Evolutionary conservation across 192 early-diverging fungal species (phyloP), one percentile per base, ranked within the genome.

Genomic region (Lobosporangium transversale): DNA sequence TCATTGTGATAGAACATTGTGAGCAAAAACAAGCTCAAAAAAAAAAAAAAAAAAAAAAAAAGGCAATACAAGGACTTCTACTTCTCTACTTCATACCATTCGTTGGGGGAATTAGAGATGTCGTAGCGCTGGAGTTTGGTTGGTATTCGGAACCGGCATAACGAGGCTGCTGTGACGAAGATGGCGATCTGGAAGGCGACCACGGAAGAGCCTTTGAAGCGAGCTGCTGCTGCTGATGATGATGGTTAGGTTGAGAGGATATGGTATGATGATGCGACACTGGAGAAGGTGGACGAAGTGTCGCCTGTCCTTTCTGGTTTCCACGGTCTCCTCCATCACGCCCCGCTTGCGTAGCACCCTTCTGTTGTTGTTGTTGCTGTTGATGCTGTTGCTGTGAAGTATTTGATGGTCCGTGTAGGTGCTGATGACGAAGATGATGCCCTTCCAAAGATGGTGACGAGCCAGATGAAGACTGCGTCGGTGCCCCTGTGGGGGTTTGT

Each of bases 291-390:
- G 68, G 36, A 3, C 60, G 42, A 11, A 61, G 69, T 23, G 69
- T 71, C 2, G 29, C 54, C 9, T 71, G 69, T 11, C 69, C 69
- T 35, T 61, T 63, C 37, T 63, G 62, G 0, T 17, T 43, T 45
- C 53, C 69, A 49, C 14, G 24, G 4, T 48, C 58, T 20, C 50
- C 30, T 35, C 35, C 55, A 0, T 5, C 33, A 21, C 23, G 20
- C 17, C n/a, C n/a, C 14, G 12, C 53, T 20, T 37, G 18, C n/a
- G 30, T 55, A 55, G 33, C 18, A 18, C 0, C 32, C 35, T 36
- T 31, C 10, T 52, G 50, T 30, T 47, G 27, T 18, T 24, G 17
- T n/a, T 17, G 5, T 4, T 58, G 23, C 14, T 27, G 56, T 30
- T 48, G 45, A 23, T 29, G 58, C 7, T 14, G 33, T 17, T 54